A percentile compares a stretch with the other conserved stretches of the same genome.
Conservation (phyloP, 2,329 filamentous ascomycete genomes). For the Davidsoniella australis region DNA sequence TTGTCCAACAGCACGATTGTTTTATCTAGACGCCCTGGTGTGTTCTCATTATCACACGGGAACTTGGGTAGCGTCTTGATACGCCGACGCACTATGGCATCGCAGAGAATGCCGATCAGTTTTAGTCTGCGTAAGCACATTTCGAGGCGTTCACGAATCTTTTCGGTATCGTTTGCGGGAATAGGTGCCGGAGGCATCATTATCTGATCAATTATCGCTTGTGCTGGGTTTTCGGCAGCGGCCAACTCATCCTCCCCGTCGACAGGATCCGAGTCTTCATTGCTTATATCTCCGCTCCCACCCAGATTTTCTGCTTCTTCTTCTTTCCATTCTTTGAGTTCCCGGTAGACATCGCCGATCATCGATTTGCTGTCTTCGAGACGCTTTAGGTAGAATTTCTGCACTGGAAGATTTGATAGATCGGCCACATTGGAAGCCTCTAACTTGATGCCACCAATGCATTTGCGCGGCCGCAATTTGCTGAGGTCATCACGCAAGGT, state of each 20-base stretch:
- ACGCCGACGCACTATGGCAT: constrained; percentile 51
- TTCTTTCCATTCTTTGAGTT: constrained; percentile 3
- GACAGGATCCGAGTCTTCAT: constrained; percentile 46
- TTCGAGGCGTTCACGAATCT: constrained; percentile 48
- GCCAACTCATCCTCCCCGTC: constrained; percentile 33
- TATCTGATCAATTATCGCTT: constrained; percentile 48
- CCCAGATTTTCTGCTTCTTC: constrained; percentile 39
- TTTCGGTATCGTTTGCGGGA: constrained; percentile 44
- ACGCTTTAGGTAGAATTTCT: background rate
- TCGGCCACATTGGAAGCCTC: background rate
- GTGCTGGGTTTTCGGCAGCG: constrained; percentile 22
- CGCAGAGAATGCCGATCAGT: constrained; percentile 50
- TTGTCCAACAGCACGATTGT: constrained; percentile 37
- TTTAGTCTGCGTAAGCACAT: constrained; percentile 46
- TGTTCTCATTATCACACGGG: constrained; percentile 19
- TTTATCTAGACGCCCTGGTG: constrained; percentile 32
- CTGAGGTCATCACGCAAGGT: background rate
- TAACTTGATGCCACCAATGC: too few relatives aligned
- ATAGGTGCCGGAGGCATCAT: constrained; percentile 47
- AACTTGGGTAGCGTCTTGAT: constrained; percentile 39
- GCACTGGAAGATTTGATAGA: background rate
- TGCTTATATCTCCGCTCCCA: background rate
- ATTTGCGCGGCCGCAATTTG: too few relatives aligned
- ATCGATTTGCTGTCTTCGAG: background rate
- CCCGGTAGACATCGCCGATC: background rate